Percentiles rank a stretch among this genome's conserved stretches.
Conservation (phyloP, 2,329 filamentous ascomycete genomes). For the Hysterium pulicare region DNA sequence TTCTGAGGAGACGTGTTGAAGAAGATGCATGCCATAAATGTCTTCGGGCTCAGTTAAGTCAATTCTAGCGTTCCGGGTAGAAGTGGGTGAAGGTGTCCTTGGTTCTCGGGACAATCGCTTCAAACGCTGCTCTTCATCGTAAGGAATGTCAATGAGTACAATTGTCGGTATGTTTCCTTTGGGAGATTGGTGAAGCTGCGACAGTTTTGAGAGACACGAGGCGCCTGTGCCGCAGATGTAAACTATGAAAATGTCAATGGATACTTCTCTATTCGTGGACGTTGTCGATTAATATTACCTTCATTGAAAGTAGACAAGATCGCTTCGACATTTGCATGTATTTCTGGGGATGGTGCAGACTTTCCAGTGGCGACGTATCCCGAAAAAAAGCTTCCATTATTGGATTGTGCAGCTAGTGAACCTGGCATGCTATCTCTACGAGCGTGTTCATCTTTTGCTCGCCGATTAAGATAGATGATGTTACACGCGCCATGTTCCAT, state of each 20-base stretch:
- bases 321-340: constrained; percentile 38
- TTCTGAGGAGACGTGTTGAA: constrained; percentile 40
- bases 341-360: constrained; percentile 29
- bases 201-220: constrained; percentile 36
- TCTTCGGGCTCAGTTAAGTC: constrained; percentile 38
- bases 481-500: constrained; percentile 46
- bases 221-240: constrained; percentile 39
- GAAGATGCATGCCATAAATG: constrained; percentile 42
- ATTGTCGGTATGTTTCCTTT: constrained; percentile 36
- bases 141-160: constrained; percentile 42
- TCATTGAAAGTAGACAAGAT: constrained; percentile 41
- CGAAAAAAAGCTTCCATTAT: constrained; percentile 29
- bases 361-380: constrained; percentile 36
- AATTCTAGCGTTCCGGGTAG: constrained; percentile 25
- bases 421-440: constrained; percentile 34
- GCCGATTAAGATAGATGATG: constrained; percentile 44
- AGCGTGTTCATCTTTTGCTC: constrained; percentile 40
- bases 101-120: constrained; percentile 41
- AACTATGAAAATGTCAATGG: constrained; percentile 23
- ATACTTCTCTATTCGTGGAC: constrained; percentile 10
- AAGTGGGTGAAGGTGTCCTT: constrained; percentile 39
- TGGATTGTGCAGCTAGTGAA: constrained; percentile 30
- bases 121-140: constrained; percentile 40
- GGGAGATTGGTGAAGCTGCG: constrained; percentile 31
- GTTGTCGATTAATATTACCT: too few relatives aligned